Evolutionary conservation across 371 early-diverging fungal genomes (phyloP).

Genomic region (Mucor sp.): DNA sequence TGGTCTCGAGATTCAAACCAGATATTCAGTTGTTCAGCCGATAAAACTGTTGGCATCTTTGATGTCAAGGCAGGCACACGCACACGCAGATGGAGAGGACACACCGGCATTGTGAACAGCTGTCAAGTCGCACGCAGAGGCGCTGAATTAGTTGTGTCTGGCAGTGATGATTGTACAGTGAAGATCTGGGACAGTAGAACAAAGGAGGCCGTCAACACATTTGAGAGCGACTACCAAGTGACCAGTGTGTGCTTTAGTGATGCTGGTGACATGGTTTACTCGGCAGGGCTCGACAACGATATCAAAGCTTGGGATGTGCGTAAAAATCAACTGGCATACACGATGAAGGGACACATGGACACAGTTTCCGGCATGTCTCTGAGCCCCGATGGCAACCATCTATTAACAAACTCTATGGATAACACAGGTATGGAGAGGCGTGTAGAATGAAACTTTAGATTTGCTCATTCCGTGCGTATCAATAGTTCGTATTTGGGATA

Average conservation of each 20-base stretch:
- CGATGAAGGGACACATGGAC: slow-evolving; percentile 84
- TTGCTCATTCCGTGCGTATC: not conserved
- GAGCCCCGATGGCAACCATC: slow-evolving; percentile 80
- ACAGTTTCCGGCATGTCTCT: slow-evolving; percentile 87
- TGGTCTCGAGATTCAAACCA: slow-evolving; percentile 87
- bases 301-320: slow-evolving; percentile 93
- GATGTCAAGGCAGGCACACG: slow-evolving; percentile 78
- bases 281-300: slow-evolving; percentile 91
- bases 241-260: slow-evolving; percentile 78
- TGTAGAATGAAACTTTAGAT: not conserved
- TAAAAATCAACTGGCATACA: slow-evolving; percentile 64
- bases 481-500: slow-evolving; percentile 90
- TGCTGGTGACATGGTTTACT: slow-evolving; percentile 82
- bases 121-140: slow-evolving; percentile 66
- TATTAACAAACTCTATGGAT: slow-evolving; percentile 91
- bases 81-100: slow-evolving; percentile 75
- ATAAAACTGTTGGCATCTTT: slow-evolving; percentile 76
- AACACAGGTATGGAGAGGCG: slow-evolving; percentile 66
- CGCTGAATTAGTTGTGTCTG: slow-evolving; percentile 70
- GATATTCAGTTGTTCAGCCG: slow-evolving; percentile 76
- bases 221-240: slow-evolving; percentile 76
- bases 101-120: slow-evolving; percentile 76
- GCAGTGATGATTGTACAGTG: slow-evolving; percentile 77
- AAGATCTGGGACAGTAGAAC: slow-evolving; percentile 79
- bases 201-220: slow-evolving; percentile 73